A percentile compares a stretch with the other conserved stretches of the same genome.
These are phyloP conservation scores for Xerocomellus amylosporus DNA, from an alignment of 768 basidiomycete genomes.

Conservation along the genomic window DNA sequence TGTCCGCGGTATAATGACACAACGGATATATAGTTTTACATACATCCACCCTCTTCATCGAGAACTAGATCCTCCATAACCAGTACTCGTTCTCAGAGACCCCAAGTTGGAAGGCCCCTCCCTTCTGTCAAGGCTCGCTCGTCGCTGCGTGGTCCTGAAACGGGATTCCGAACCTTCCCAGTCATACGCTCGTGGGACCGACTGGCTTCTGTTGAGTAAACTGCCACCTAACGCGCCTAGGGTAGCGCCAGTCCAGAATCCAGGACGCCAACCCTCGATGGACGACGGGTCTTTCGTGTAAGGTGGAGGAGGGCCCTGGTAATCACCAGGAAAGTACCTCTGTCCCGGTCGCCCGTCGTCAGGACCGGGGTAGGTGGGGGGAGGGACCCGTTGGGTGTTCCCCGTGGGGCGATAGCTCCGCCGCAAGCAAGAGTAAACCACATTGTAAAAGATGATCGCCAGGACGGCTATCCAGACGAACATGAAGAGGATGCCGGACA, in stretches of 20 bases:
- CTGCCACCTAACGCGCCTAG: constrained; percentile 69
- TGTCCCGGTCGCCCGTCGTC: constrained; percentile 25
- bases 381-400: constrained; percentile 27
- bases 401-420: constrained; percentile 29
- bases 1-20: neutral
- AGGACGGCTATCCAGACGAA: constrained; percentile 55
- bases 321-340: constrained; percentile 55
- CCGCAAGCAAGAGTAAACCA: constrained; percentile 55
- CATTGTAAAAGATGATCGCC: constrained; percentile 51
- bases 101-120: constrained; percentile 72
- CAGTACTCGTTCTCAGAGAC: constrained; percentile 71
- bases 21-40: neutral
- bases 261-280: constrained; percentile 52
- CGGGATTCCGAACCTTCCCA: constrained; percentile 52
- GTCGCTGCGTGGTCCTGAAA: constrained; percentile 28
- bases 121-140: constrained; percentile 47
- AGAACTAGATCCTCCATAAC: constrained; percentile 73
- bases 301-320: constrained; percentile 53
- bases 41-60: constrained; percentile 40
- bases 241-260: constrained; percentile 84
- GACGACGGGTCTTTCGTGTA: constrained; percentile 44
- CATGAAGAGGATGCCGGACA: constrained; percentile 50
- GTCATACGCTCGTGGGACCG: constrained; percentile 42
- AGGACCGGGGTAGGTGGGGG: constrained; percentile 33
- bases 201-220: constrained; percentile 43